These are phyloP conservation scores for Thalassiosira profunda DNA, from an alignment of 108 stramenopile species.

Conservation along the genomic window DNA sequence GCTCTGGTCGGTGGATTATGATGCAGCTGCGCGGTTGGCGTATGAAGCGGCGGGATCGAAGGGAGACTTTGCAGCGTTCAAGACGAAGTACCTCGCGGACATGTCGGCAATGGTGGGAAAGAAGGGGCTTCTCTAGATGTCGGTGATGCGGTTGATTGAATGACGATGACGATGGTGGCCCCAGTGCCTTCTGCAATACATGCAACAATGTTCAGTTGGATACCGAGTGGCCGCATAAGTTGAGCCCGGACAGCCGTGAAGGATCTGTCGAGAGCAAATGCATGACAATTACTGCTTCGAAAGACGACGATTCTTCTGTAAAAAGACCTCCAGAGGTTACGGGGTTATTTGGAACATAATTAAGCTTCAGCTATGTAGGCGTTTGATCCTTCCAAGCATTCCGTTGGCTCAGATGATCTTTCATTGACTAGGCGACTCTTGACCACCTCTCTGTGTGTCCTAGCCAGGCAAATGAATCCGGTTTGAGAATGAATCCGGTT, in stretches of 20 bases:
- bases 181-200: background rate
- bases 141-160: background rate
- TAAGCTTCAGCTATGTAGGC: too few species aligned
- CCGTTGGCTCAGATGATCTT: too few species aligned
- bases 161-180: background rate
- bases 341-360: too few species aligned
- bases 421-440: too few species aligned
- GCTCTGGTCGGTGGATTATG: conserved; percentile 53
- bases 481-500: too few species aligned
- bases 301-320: background rate
- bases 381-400: too few species aligned
- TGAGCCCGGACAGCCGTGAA: background rate
- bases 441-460: too few species aligned
- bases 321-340: too few species aligned
- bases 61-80: conserved; percentile 58
- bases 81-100: conserved; percentile 56
- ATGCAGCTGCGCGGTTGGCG: conserved; percentile 56
- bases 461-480: too few species aligned
- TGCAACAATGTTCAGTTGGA: too few species aligned
- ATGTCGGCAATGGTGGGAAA: conserved; percentile 45
- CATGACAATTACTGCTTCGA: background rate
- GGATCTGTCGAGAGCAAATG: background rate
- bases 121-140: conserved; percentile 29
- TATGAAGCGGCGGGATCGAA: conserved; percentile 54
- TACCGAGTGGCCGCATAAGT: background rate